Base-by-base conservation (phyloP, 495 filamentous ascomycete species). In the Aspergillus bertholletiae region DNA sequence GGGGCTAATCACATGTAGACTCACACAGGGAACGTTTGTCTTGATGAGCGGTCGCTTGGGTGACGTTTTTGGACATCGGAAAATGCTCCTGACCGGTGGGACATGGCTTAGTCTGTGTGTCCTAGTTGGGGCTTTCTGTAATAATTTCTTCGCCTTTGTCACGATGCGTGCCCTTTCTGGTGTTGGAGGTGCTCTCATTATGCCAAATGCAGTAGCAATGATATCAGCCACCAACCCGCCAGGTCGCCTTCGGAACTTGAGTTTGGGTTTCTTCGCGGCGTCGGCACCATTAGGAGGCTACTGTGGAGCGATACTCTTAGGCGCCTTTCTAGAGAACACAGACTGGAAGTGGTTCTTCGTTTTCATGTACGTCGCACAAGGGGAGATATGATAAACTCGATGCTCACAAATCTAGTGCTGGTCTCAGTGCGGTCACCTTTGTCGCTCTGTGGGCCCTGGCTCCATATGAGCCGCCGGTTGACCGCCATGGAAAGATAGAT, bases 281-380 rank as follows among this genome's bases (percentile, higher is more conserved):
- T 73, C 71, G 21, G 76, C 75, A 13, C 80, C 80, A 0, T 58
- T 78, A 1, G 79, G 80, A 12, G 79, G 71, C 0, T 74, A 65
- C 13, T 51, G 73, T 5, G 77, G 78, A 1, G 66, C 72, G 6
- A 48, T 81, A 7, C 66, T 81, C 21, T 55, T 70, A 0, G 80
- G 73, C 0, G 60, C 75, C 0, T 70, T 81, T 34, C 49, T 77
- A 11, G 63, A 79, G 59, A 62, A 65, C 7, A 62, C 67, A 1
- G 60, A 68, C 1, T 82, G 73, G 70, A 75, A 72, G 52, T 83
- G 77, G 77, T 64, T 77, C 20, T 80, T 83, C 55, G 63, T 79
- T 11, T 72, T 75, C 49, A 67, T 79, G 76, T 78, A 55, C 46
- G 73, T 32, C 30, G 8, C 2, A 3, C 3, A 32, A 12, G 13